These are phyloP conservation scores for Penicillium steckii DNA, from an alignment of 495 filamentous ascomycete species.

Conservation along the genomic window DNA sequence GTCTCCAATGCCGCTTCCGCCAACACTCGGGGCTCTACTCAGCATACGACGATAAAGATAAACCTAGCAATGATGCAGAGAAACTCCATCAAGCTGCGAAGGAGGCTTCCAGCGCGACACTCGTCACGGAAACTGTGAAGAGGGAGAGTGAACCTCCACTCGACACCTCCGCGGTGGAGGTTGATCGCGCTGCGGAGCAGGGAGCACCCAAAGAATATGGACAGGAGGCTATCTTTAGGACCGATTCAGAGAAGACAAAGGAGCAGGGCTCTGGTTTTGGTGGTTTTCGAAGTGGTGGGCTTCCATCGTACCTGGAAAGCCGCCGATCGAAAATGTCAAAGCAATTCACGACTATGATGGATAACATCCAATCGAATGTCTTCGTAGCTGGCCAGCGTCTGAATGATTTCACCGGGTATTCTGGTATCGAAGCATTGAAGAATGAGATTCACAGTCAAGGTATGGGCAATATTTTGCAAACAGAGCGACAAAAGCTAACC, in stretches of 20 bases:
- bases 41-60: slow-evolving; percentile 25
- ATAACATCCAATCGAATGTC: slow-evolving; percentile 79
- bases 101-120: slow-evolving; percentile 18
- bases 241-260: slow-evolving; percentile 8
- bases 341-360: slow-evolving; percentile 77
- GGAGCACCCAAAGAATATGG: slow-evolving; percentile 4
- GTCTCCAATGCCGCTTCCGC: slow-evolving; percentile 42
- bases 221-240: slow-evolving; percentile 4
- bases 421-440: slow-evolving; percentile 85
- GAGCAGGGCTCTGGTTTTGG: slow-evolving; percentile 1
- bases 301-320: slow-evolving; percentile 77
- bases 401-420: slow-evolving; percentile 93
- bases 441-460: slow-evolving; percentile 67
- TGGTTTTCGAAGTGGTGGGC: slow-evolving; percentile 28
- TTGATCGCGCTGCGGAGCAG: slow-evolving; percentile 7
- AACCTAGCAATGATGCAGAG: slow-evolving; percentile 14
- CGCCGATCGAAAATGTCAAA: slow-evolving; percentile 71
- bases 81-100: slow-evolving; percentile 15
- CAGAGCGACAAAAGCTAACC: neutral
- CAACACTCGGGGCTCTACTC: slow-evolving; percentile 17
- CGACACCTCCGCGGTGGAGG: slow-evolving; percentile 11
- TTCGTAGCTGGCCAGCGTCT: slow-evolving; percentile 82
- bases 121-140: slow-evolving; percentile 8
- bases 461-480: slow-evolving; percentile 23
- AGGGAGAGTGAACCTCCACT: slow-evolving; percentile 23